phyloP scores from a whole-genome alignment of 1,284 basidiomycete species.

The Afroboletus lepidellus region DNA sequence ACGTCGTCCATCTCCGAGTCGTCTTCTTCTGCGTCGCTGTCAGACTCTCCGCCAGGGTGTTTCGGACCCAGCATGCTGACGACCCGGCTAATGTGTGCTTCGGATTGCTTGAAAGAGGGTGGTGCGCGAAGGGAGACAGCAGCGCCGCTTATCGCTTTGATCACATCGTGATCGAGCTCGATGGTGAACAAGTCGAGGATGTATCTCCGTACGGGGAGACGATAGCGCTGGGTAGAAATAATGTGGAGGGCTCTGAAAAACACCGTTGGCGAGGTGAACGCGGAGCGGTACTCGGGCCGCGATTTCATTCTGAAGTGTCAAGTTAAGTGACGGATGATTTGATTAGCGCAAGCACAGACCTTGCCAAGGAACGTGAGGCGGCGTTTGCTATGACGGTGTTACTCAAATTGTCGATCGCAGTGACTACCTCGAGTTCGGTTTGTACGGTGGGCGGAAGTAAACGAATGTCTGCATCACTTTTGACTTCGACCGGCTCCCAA shows the following conservation, averaged over 20 bases:
- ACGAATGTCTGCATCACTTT: conserved; percentile 47
- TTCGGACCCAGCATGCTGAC: conserved; percentile 58
- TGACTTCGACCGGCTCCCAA: conserved; percentile 59
- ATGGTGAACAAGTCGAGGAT: conserved; percentile 92
- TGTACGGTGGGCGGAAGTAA: conserved; percentile 67
- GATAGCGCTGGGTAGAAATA: conserved; percentile 86
- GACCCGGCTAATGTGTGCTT: conserved; percentile 47
- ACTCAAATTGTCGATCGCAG: conserved; percentile 89
- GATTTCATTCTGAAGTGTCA: conserved; percentile 66
- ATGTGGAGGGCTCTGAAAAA: conserved; percentile 84
- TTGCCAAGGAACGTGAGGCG: conserved; percentile 83
- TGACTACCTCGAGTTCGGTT: conserved; percentile 83
- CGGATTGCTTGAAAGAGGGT: conserved; percentile 47
- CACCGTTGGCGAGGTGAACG: conserved; percentile 77
- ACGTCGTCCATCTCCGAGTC: conserved; percentile 46
- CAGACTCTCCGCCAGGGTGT: conserved; percentile 47
- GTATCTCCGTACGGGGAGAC: conserved; percentile 86
- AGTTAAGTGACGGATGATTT: neutral
- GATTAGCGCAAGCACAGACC: conserved; percentile 44
- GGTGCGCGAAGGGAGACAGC: conserved; percentile 49
- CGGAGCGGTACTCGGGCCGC: conserved; percentile 68
- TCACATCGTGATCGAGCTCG: conserved; percentile 62
- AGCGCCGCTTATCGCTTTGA: conserved; percentile 50
- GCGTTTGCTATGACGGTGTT: conserved; percentile 96
- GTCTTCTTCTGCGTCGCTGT: conserved; percentile 61